Evolutionary conservation across 2,329 filamentous ascomycete species (phyloP), one percentile per base, ranked within the genome.

Genomic region (Hypoxylon sp.): DNA sequence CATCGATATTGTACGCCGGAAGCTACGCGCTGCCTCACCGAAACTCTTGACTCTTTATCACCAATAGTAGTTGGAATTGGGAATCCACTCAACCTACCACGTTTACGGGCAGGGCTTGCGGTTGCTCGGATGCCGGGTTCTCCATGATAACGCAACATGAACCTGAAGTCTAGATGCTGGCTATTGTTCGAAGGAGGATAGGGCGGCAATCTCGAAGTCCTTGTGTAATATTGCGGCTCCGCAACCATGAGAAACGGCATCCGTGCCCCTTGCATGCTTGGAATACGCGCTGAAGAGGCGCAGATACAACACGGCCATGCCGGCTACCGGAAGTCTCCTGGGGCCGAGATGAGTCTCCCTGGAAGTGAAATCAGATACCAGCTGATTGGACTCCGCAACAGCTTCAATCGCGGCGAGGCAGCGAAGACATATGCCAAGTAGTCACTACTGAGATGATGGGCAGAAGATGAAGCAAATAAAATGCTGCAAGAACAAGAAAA

Each of bases 151-250:
- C 2, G 33, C 22, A 42, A 27, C 22, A 33, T 25, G n/a, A 20
- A 42, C 42, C 37, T 42, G 27, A 49, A 31, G 11, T 37, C 37
- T 22, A 37, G 30, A 49, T 44, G 7, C 40, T 10, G 17, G 7
- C n/a, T 44, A 44, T 44, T 17, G 40, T 44, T 44, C 40, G 7
- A 44, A 44, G 40, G 22, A 54, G 48, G 6, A 51, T 7, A 7
- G 27, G 35, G 25, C 49, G 27, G 20, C 20, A 31, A 31, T 20
- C 10, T 6, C 14, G 35, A 50, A 51, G 51, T 33, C 20, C 25
- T 55, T 33, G 49, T 30, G 37, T 56, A 33, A 42, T 3, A 44
- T 55, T 61, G 68, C 48, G 68, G 68, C 64, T 68, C 64, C 57
- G 61, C 50, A 20, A 40, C 27, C 17, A 30, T 20, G 22, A 35